Evolutionary conservation across 73 alveolate species (phyloP).

Genomic region (Halteria grandinella): DNA sequence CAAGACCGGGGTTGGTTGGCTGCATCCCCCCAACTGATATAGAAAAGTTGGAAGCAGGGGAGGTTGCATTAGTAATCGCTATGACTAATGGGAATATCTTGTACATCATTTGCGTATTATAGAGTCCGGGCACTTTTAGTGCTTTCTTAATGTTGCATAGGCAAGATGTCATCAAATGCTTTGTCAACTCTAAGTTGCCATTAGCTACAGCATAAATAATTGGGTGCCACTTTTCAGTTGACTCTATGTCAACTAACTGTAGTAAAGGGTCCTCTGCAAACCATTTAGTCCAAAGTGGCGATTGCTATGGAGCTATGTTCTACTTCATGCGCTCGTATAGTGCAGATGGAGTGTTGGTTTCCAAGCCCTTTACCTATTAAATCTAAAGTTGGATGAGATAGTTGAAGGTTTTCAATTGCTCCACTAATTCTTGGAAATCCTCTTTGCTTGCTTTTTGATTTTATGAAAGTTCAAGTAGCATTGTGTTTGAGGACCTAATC

Average conservation of each 20-base stretch:
- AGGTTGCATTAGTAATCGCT: not conserved
- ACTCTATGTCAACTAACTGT: not conserved
- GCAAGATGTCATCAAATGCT: not conserved
- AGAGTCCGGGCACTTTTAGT: constrained; percentile 30
- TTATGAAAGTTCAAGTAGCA: constrained; percentile 16
- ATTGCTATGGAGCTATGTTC: too few species aligned
- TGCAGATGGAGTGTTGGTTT: not conserved
- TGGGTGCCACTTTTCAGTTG: constrained; percentile 46
- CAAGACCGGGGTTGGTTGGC: too few species aligned
- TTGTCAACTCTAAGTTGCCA: constrained; percentile 12
- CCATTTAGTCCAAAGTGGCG: too few species aligned
- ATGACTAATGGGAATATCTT: constrained; percentile 26
- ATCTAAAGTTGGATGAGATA: constrained; percentile 9
- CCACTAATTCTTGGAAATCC: not conserved
- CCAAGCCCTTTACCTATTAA: constrained; percentile 16
- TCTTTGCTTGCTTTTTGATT: not conserved
- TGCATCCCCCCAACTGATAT: too few species aligned
- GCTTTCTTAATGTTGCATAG: constrained; percentile 13
- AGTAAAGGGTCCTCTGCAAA: too few species aligned
- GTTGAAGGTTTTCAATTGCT: constrained; percentile 20
- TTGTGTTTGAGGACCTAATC: not conserved
- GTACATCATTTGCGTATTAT: constrained; percentile 6
- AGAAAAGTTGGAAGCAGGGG: too few species aligned
- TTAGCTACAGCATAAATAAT: constrained; percentile 32
- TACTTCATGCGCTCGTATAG: too few species aligned